Evolutionary conservation across 805 yeast genomes (phyloP).

Genomic region (Candida koratica): DNA sequence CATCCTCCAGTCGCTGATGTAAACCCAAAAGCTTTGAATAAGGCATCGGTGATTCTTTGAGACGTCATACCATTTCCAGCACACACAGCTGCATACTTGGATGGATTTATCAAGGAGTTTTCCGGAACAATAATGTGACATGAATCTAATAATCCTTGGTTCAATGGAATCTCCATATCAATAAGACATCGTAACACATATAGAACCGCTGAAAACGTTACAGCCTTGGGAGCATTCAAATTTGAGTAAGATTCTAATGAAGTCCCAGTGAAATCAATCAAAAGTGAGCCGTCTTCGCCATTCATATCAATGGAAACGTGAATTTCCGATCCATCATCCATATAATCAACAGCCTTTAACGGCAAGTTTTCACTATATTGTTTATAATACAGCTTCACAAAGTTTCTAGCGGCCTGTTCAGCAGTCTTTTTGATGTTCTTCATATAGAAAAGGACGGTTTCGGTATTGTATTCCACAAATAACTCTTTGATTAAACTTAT

Average conservation of each 20-base stretch:
- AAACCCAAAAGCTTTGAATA: slow-evolving; percentile 21
- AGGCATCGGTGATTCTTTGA: slow-evolving; percentile 20
- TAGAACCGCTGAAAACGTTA: slow-evolving; percentile 79
- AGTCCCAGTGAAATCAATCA: slow-evolving; percentile 26
- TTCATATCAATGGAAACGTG: slow-evolving; percentile 18
- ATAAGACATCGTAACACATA: slow-evolving; percentile 82
- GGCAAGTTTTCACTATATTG: slow-evolving; percentile 40
- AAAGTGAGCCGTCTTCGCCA: slow-evolving; percentile 19
- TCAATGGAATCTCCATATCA: slow-evolving; percentile 80
- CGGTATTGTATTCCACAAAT: slow-evolving; percentile 56
- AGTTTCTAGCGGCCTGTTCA: slow-evolving; percentile 58
- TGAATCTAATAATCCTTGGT: slow-evolving; percentile 31
- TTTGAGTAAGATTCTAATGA: slow-evolving; percentile 30
- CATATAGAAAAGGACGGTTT: slow-evolving; percentile 69
- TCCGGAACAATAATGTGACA: slow-evolving; percentile 17
- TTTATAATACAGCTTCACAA: slow-evolving; percentile 22
- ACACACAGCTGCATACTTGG: slow-evolving; percentile 19
- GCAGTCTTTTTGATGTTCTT: slow-evolving; percentile 78
- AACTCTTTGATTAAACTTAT: slow-evolving; percentile 57
- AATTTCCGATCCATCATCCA: slow-evolving; percentile 19
- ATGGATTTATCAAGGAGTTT: slow-evolving; percentile 17
- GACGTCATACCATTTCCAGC: slow-evolving; percentile 22
- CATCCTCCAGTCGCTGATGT: slow-evolving; percentile 21
- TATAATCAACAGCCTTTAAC: slow-evolving; percentile 16
- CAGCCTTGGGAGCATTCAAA: slow-evolving; percentile 86